Evolutionary conservation across 2,329 filamentous ascomycete species (phyloP).

Genomic region (Calonectria leucothoes): DNA sequence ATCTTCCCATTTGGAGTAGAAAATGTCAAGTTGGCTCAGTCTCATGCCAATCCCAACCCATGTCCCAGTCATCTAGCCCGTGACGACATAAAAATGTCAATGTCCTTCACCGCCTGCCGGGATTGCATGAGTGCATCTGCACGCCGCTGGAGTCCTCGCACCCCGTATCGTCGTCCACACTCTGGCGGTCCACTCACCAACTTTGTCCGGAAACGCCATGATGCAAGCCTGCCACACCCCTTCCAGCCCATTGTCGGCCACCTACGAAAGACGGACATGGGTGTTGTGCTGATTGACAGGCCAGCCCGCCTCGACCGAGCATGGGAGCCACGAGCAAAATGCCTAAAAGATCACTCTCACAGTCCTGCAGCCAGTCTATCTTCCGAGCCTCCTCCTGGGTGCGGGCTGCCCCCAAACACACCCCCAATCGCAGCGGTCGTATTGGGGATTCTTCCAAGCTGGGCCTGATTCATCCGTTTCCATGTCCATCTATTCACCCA

Average conservation of each 20-base stretch:
- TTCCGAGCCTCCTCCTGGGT: background rate
- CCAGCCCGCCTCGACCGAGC: conserved; percentile 30
- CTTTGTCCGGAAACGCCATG: conserved; percentile 24
- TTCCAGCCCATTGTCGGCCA: conserved; percentile 17
- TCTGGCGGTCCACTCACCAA: conserved; percentile 27
- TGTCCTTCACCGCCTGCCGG: conserved; percentile 40
- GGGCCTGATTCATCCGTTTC: conserved; percentile 24
- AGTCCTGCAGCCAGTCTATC: conserved; percentile 19
- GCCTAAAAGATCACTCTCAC: conserved; percentile 29
- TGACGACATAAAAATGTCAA: conserved; percentile 26
- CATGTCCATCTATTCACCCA: conserved; percentile 22
- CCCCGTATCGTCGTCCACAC: conserved; percentile 24
- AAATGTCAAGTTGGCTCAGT: conserved; percentile 9
- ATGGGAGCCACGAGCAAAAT: conserved; percentile 43
- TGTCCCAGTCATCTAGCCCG: conserved; percentile 14
- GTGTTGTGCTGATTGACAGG: conserved; percentile 36
- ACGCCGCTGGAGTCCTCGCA: conserved; percentile 29
- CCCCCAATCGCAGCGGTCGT: conserved; percentile 11
- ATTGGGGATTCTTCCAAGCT: conserved; percentile 14
- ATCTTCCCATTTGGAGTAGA: conserved; percentile 3
- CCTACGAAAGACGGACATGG: conserved; percentile 33
- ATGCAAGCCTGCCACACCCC: conserved; percentile 31
- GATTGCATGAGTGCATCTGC: conserved; percentile 36
- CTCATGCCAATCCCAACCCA: conserved; percentile 7
- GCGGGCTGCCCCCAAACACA: background rate